phyloP scores from a whole-genome alignment of 192 early-diverging fungal species.

The Backusella psychrophila region DNA sequence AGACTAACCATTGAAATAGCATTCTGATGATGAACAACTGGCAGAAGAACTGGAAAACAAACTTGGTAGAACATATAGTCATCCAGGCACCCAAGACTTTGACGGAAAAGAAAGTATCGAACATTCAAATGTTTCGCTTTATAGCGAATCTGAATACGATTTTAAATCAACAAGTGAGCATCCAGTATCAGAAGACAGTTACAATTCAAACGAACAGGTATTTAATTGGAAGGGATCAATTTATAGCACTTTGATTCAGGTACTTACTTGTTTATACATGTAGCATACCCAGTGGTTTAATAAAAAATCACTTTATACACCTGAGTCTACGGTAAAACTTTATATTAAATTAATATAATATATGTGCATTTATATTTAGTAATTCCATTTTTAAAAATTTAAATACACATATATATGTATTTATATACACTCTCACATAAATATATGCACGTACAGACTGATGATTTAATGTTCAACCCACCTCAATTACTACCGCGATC shows the following conservation, averaged over 20 bases:
- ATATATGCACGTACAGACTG: not conserved
- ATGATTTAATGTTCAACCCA: constrained; percentile 11
- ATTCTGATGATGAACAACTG: not conserved
- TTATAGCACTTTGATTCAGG: not conserved
- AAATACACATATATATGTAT: not conserved
- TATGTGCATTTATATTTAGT: not conserved
- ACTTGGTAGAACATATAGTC: not conserved
- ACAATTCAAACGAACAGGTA: constrained; percentile 5
- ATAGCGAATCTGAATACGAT: constrained; percentile 1
- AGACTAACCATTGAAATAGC: not conserved
- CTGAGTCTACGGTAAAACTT: not conserved
- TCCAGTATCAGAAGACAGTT: constrained; percentile 2
- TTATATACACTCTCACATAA: not conserved
- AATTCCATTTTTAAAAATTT: not conserved
- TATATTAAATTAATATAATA: not conserved
- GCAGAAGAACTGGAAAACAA: not conserved
- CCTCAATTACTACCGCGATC: constrained; percentile 14
- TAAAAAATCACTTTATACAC: constrained; percentile 4
- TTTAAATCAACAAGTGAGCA: not conserved
- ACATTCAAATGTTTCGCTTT: not conserved
- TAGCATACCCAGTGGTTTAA: constrained; percentile 7
- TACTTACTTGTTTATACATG: not conserved
- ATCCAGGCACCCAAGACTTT: not conserved
- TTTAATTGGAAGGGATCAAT: not conserved
- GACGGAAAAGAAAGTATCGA: constrained; percentile 24